These are phyloP conservation scores for Xylaria intraflava DNA, from an alignment of 495 filamentous ascomycete species.

Conservation along the genomic window DNA sequence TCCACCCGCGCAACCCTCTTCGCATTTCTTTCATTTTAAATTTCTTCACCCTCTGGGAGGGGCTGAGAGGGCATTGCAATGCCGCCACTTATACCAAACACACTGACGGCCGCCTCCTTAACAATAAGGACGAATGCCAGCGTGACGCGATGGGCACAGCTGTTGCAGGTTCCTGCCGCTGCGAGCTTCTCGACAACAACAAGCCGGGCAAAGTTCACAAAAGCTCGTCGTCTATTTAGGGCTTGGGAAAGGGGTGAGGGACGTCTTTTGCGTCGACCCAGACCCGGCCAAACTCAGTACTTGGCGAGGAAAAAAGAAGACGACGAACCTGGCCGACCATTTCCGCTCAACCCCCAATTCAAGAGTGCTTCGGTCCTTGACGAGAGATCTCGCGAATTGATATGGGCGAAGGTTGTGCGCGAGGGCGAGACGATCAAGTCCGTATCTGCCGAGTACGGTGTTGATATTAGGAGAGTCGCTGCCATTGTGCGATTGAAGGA, in stretches of 20 bases:
- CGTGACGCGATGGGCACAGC: constrained; percentile 2
- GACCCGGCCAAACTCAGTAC: constrained; percentile 58
- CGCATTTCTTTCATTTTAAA: neutral
- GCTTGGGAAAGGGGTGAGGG: constrained; percentile 61
- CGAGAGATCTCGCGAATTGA: constrained; percentile 65
- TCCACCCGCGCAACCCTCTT: neutral
- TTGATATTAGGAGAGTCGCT: constrained; percentile 81
- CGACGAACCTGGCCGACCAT: constrained; percentile 39
- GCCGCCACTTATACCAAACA: constrained; percentile 22
- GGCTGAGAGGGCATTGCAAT: constrained; percentile 15
- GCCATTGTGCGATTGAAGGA: constrained; percentile 84
- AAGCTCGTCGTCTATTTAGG: constrained; percentile 53
- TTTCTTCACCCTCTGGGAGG: constrained; percentile 6
- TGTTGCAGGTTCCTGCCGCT: constrained; percentile 1
- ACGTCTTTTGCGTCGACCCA: constrained; percentile 46
- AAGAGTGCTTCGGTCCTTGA: constrained; percentile 66
- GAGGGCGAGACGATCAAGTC: constrained; percentile 62
- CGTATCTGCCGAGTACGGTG: constrained; percentile 68
- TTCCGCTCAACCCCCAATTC: constrained; percentile 71
- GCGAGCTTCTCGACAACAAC: constrained; percentile 23
- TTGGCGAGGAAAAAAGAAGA: constrained; percentile 5
- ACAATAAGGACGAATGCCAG: neutral
- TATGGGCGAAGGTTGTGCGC: constrained; percentile 60
- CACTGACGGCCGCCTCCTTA: constrained; percentile 9
- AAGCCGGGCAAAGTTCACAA: constrained; percentile 18